Conservation (phyloP, 768 basidiomycete species). For the Pisolithus sp. region DNA sequence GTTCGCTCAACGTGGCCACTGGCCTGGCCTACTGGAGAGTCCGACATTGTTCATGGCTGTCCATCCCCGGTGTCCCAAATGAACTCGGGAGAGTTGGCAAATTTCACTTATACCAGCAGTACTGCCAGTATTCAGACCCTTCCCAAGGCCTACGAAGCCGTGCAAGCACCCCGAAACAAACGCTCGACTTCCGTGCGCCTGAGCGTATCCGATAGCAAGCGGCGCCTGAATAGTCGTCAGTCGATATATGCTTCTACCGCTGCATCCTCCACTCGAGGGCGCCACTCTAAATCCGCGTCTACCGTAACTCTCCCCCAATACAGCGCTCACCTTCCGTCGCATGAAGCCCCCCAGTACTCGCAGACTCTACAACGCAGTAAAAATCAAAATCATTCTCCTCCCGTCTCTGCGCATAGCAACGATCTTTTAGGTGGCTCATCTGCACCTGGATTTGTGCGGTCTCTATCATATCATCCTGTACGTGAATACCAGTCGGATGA, state of each 20-base stretch:
- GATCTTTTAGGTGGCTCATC: conserved; percentile 24
- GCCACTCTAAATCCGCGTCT: conserved; percentile 13
- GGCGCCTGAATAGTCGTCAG: background rate
- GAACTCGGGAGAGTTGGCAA: conserved; percentile 1
- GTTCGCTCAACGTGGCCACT: conserved; percentile 27
- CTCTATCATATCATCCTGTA: conserved; percentile 8
- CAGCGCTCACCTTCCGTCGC: conserved; percentile 13
- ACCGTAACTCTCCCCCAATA: conserved; percentile 19
- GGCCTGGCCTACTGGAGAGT: conserved; percentile 13
- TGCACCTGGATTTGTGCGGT: background rate
- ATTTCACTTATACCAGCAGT: conserved; percentile 4
- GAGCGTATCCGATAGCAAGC: conserved; percentile 14
- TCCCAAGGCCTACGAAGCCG: conserved; percentile 3
- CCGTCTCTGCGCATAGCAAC: conserved; percentile 39
- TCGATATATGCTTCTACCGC: conserved; percentile 3
- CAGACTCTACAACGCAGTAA: conserved; percentile 12
- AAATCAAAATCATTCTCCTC: conserved; percentile 58
- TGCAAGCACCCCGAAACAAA: conserved; percentile 2
- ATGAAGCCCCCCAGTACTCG: conserved; percentile 20
- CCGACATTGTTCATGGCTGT: conserved; percentile 5
- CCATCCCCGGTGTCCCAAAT: conserved; percentile 1
- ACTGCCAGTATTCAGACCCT: conserved; percentile 10
- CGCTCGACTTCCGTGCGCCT: conserved; percentile 11
- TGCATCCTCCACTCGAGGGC: conserved; percentile 2
- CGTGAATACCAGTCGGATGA: conserved; percentile 43